These are phyloP conservation scores for Cercophora newfieldiana DNA, from an alignment of 495 filamentous ascomycete genomes.

Conservation along the genomic window DNA sequence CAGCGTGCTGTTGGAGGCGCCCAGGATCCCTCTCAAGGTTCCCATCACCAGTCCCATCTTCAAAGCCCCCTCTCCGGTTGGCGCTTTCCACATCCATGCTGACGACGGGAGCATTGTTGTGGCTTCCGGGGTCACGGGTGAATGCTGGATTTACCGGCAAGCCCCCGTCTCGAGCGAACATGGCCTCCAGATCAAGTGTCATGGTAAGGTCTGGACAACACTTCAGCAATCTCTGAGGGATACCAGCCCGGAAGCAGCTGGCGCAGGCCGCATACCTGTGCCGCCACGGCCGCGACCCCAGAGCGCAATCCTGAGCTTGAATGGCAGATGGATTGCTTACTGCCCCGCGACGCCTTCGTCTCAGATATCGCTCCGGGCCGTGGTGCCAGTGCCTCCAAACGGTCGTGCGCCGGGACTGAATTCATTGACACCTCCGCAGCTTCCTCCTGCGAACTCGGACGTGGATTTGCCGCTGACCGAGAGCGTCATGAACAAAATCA, in stretches of 20 bases:
- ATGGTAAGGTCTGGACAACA: slow-evolving; percentile 86
- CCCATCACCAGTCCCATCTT: slow-evolving; percentile 56
- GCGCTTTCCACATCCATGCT: slow-evolving; percentile 68
- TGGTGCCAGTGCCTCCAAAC: slow-evolving; percentile 44
- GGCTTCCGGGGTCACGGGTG: slow-evolving; percentile 78
- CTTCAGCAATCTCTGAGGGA: slow-evolving; percentile 57
- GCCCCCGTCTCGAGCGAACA: slow-evolving; percentile 31
- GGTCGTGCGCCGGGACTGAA: slow-evolving; percentile 65
- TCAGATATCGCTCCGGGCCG: slow-evolving; percentile 66
- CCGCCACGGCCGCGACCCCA: slow-evolving; percentile 46
- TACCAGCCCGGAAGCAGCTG: slow-evolving; percentile 49
- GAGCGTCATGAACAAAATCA: slow-evolving; percentile 78
- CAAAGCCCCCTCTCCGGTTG: slow-evolving; percentile 62
- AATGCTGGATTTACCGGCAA: slow-evolving; percentile 74
- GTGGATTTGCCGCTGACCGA: slow-evolving; percentile 79
- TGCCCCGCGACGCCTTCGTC: slow-evolving; percentile 74
- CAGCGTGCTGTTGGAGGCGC: slow-evolving; percentile 64
- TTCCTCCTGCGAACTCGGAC: slow-evolving; percentile 71
- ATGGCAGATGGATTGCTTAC: slow-evolving; percentile 80
- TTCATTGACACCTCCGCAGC: slow-evolving; percentile 68
- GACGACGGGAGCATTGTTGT: slow-evolving; percentile 67
- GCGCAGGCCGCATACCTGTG: slow-evolving; percentile 37
- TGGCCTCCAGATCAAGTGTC: slow-evolving; percentile 55
- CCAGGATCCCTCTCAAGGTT: slow-evolving; percentile 46
- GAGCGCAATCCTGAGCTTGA: slow-evolving; percentile 71